Evolutionary conservation across 139 green algal genomes (phyloP).

Genomic region (Coelastrella sp.): DNA sequence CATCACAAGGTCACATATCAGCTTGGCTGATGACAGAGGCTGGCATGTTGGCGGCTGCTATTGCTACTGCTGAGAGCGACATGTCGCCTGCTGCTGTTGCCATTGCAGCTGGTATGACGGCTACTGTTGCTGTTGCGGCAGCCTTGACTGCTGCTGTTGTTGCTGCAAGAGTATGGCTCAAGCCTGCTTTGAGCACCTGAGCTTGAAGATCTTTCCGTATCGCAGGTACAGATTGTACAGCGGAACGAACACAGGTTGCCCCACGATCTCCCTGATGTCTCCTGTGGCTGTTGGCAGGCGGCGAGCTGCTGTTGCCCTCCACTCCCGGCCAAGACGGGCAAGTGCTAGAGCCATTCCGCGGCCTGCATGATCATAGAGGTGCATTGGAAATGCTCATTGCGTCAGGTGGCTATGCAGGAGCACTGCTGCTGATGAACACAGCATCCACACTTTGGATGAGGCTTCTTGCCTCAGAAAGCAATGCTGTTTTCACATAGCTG

Average conservation of each 20-base stretch:
- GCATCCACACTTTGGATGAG: too few species aligned
- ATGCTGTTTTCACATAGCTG: too few species aligned
- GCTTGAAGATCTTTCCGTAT: conserved; percentile 89
- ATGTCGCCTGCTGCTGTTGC: neutral
- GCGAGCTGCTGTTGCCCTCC: conserved; percentile 63
- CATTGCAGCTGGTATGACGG: neutral
- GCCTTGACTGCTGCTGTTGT: neutral
- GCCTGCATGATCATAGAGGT: conserved; percentile 51
- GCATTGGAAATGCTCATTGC: neutral
- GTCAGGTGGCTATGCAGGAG: neutral
- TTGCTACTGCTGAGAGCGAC: neutral
- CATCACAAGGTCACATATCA: too few species aligned
- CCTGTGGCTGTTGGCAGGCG: conserved; percentile 87
- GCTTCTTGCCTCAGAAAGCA: too few species aligned
- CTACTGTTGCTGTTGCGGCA: conserved; percentile 5
- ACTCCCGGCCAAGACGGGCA: conserved; percentile 75
- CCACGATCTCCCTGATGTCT: conserved; percentile 83
- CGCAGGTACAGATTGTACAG: conserved; percentile 91
- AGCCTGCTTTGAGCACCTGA: conserved; percentile 49
- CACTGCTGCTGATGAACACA: too few species aligned
- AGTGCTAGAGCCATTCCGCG: conserved; percentile 68
- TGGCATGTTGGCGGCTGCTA: neutral
- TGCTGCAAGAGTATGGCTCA: neutral
- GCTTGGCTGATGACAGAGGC: too few species aligned
- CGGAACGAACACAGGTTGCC: conserved; percentile 95